Evolutionary conservation across 2,329 filamentous ascomycete species (phyloP).

Genomic region (Seiridium unicorne): DNA sequence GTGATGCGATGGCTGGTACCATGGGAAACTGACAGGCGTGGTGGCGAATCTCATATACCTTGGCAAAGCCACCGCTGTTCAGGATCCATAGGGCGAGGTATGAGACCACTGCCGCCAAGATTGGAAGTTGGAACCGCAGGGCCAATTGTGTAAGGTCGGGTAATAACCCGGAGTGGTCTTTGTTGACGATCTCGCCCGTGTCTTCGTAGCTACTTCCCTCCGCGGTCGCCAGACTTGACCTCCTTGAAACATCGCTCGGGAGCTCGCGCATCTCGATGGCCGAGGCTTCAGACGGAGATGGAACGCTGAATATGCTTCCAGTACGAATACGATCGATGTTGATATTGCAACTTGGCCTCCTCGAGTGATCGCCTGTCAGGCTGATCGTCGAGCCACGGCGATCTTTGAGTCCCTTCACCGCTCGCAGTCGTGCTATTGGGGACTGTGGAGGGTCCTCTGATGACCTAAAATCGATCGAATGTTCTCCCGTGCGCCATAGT

Average conservation of each 20-base stretch:
- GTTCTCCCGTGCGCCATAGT: not conserved
- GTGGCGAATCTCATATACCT: not conserved
- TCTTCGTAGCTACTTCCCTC: not conserved
- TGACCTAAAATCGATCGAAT: not conserved
- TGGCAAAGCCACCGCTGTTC: not conserved
- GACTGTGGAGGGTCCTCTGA: not conserved
- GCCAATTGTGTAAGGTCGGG: no score
- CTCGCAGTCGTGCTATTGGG: not conserved
- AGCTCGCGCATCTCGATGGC: not conserved
- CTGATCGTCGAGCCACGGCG: not conserved
- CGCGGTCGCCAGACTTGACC: not conserved
- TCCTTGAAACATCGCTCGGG: not conserved
- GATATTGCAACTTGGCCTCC: not conserved
- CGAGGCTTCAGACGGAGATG: not conserved
- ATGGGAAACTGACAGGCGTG: not conserved
- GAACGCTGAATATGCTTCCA: not conserved
- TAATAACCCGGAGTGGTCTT: not conserved
- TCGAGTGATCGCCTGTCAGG: not conserved
- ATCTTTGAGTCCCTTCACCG: no score
- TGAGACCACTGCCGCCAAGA: not conserved
- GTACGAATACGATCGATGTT: not conserved
- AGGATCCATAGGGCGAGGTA: not conserved
- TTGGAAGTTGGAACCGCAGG: not conserved
- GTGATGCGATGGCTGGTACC: not conserved
- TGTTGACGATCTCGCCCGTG: not conserved